phyloP scores from a whole-genome alignment of 129 eudicot genomes.

The Pulicaria dysenterica region DNA sequence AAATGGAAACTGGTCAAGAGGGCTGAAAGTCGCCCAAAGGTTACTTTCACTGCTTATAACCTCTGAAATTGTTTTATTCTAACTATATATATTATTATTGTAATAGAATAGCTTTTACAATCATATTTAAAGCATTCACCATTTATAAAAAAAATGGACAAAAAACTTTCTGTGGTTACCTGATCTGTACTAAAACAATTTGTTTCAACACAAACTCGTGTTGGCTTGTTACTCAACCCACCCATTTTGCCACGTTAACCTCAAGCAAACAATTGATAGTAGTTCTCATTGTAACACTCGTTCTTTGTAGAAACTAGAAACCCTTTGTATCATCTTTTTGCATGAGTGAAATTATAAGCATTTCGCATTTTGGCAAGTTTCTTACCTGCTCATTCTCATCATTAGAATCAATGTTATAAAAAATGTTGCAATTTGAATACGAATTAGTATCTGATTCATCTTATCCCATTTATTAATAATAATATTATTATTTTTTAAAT shows the following conservation, averaged over 20 bases:
- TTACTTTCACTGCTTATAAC: neutral
- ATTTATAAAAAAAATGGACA: neutral
- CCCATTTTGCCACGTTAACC: neutral
- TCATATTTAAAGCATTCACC: neutral
- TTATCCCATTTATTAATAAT: neutral
- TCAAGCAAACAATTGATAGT: neutral
- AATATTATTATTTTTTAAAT: neutral
- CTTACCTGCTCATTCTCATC: neutral
- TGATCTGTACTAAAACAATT: neutral
- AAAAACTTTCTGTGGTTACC: neutral
- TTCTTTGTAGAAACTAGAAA: neutral
- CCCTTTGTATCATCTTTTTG: neutral
- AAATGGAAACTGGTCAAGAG: neutral
- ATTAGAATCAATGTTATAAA: neutral
- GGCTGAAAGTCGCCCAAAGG: conserved; percentile 1
- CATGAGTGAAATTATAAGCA: neutral
- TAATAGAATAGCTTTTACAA: neutral
- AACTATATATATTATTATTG: neutral
- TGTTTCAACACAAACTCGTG: neutral
- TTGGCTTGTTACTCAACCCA: neutral
- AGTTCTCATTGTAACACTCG: neutral
- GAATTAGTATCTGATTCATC: conserved; percentile 14
- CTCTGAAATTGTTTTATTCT: neutral
- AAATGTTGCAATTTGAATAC: neutral
- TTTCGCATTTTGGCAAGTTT: conserved; percentile 19